Conservation (phyloP, 257 asterid genomes). For the Ilex asprella region DNA sequence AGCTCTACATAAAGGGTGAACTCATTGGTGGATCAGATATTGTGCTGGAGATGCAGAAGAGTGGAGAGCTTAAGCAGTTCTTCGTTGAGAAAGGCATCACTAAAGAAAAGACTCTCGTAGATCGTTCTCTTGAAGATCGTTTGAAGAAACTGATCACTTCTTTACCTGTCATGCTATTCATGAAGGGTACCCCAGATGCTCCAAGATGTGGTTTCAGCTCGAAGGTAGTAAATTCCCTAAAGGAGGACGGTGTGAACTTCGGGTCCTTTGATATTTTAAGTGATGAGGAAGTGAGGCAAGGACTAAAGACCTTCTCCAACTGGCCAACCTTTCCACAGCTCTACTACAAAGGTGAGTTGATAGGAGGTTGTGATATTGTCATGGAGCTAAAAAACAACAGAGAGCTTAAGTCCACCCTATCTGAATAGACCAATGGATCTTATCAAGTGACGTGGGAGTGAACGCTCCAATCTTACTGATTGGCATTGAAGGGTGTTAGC, state of each 20-base stretch:
- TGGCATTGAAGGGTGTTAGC: too few relatives aligned
- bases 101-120: slow-evolving; percentile 39
- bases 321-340: slow-evolving; percentile 99
- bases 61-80: slow-evolving; percentile 81
- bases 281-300: slow-evolving; percentile 91
- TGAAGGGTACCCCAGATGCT: slow-evolving; percentile 82
- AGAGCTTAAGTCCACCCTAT: slow-evolving; percentile 61
- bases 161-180: slow-evolving; percentile 68
- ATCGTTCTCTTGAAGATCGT: slow-evolving; percentile 57
- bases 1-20: slow-evolving; percentile 79
- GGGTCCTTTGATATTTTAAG: slow-evolving; percentile 81
- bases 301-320: slow-evolving; percentile 73
- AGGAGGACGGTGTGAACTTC: slow-evolving; percentile 60
- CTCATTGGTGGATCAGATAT: slow-evolving; percentile 97
- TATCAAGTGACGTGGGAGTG: too few relatives aligned
- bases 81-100: slow-evolving; percentile 59
- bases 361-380: slow-evolving; percentile 94
- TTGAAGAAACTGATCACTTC: slow-evolving; percentile 48
- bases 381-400: slow-evolving; percentile 62
- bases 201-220: slow-evolving; percentile 93
- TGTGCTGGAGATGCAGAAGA: slow-evolving; percentile 96
- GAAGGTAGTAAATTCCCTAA: slow-evolving; percentile 74
- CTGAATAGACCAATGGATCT: slow-evolving; percentile 33
- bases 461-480: too few relatives aligned
- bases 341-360: slow-evolving; percentile 84